Percentiles rank a stretch among this genome's conserved stretches.
phyloP scores from a whole-genome alignment of 2,329 filamentous ascomycete genomes.

The Diplodia seriata region DNA sequence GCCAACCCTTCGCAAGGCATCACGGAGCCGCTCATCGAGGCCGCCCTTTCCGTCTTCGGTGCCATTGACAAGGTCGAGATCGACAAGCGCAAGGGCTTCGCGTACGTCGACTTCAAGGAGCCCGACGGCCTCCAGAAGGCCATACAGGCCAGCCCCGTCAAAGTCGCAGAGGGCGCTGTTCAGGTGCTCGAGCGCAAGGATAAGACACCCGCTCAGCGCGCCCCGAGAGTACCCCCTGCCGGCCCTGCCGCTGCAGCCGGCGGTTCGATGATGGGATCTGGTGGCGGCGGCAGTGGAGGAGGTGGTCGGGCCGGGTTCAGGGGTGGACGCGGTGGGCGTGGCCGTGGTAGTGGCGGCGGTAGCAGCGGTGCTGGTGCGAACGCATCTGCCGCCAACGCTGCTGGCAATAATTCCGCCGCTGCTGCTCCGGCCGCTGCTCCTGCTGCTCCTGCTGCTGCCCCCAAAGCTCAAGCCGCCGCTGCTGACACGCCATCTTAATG shows the following conservation, averaged over 20 bases:
- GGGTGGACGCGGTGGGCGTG: conserved; percentile 43
- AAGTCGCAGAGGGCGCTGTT: conserved; percentile 83
- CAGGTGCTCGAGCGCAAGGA: conserved; percentile 86
- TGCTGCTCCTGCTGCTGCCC: background rate
- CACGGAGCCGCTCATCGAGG: conserved; percentile 78
- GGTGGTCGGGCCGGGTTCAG: conserved; percentile 42
- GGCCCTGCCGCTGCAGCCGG: background rate
- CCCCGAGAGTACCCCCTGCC: conserved; percentile 14
- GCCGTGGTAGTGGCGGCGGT: conserved; percentile 43
- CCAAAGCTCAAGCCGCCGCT: conserved; percentile 10
- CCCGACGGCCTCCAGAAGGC: conserved; percentile 76
- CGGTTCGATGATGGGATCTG: conserved; percentile 40
- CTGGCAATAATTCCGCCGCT: conserved; percentile 33
- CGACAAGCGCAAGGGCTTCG: conserved; percentile 92
- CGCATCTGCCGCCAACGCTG: conserved; percentile 27
- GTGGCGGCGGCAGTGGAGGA: conserved; percentile 39
- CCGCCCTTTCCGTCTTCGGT: conserved; percentile 77
- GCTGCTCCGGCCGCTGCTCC: conserved; percentile 31
- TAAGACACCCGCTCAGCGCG: conserved; percentile 35
- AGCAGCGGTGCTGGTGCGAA: conserved; percentile 14
- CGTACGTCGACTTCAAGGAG: conserved; percentile 87
- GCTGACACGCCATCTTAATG: conserved; percentile 23
- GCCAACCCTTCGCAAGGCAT: conserved; percentile 88
- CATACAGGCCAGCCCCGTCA: conserved; percentile 78
- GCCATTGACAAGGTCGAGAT: conserved; percentile 82